Evolutionary conservation across 306 rosid species (phyloP).

Genomic region (Trifolium subterraneum): DNA sequence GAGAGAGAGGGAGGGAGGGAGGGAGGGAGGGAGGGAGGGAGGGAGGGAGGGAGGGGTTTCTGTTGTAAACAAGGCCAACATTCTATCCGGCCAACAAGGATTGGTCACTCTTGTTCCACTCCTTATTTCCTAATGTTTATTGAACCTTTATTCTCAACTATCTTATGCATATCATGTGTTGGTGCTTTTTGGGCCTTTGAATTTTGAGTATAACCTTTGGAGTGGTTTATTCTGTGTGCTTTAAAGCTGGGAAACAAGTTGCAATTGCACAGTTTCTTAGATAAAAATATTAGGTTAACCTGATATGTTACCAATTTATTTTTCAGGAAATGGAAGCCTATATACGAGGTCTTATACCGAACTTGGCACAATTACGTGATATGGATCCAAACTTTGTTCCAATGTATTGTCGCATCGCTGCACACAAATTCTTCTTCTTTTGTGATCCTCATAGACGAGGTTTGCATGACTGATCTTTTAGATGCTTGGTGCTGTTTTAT

Average conservation of each 20-base stretch:
- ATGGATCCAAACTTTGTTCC: conserved; percentile 72
- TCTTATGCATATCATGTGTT: neutral
- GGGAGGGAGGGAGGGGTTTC: neutral
- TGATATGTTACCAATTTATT: conserved; percentile 13
- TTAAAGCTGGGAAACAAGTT: conserved; percentile 28
- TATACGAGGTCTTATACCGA: conserved; percentile 95
- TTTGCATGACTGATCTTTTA: conserved; percentile 53
- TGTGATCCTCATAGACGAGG: conserved; percentile 99
- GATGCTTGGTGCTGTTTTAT: conserved; percentile 38
- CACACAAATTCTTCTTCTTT: conserved; percentile 96
- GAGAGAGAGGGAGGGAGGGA: no score
- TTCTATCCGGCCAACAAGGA: conserved; percentile 1
- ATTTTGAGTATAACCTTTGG: conserved; percentile 32
- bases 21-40: no score
- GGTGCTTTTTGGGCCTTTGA: neutral
- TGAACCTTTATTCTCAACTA: neutral
- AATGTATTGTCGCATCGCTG: conserved; percentile 96
- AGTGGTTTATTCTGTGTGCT: conserved; percentile 31
- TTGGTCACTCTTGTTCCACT: conserved; percentile 7
- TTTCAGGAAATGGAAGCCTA: conserved; percentile 93
- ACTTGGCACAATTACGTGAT: conserved; percentile 92
- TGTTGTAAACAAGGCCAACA: conserved; percentile 3
- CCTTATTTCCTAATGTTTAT: neutral
- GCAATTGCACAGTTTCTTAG: conserved; percentile 14
- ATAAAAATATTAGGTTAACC: conserved; percentile 27